phyloP scores from a whole-genome alignment of 2,329 filamentous ascomycete species.

The Colletotrichum tabaci region DNA sequence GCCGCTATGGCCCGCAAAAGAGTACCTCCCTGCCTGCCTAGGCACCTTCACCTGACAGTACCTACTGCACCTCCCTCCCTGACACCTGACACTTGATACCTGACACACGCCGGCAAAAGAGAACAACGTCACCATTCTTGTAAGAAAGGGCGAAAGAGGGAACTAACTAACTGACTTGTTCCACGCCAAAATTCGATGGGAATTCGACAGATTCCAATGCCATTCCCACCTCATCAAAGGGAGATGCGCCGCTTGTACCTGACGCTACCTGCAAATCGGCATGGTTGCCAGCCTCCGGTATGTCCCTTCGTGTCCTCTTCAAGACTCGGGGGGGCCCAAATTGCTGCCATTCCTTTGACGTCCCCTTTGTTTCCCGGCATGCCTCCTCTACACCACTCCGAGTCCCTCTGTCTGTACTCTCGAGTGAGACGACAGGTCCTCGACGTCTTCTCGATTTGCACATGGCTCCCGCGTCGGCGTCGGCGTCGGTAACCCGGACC shows the following conservation, averaged over 20 bases:
- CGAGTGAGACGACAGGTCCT: background rate
- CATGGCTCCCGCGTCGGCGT: background rate
- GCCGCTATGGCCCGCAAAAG: conserved; percentile 6
- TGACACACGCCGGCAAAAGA: background rate
- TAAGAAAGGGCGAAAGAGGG: no score
- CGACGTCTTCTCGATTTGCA: background rate
- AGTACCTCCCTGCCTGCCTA: background rate
- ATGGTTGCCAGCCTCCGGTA: conserved; percentile 1
- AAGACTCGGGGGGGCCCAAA: background rate
- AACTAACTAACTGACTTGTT: no score
- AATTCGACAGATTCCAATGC: background rate
- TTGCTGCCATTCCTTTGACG: conserved; percentile 3
- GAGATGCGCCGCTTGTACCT: conserved; percentile 28
- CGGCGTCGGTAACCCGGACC: background rate
- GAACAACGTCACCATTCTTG: background rate
- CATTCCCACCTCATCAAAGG: background rate
- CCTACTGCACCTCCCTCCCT: no score
- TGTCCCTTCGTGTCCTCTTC: background rate
- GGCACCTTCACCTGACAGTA: background rate
- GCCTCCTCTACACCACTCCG: background rate
- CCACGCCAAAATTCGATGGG: background rate
- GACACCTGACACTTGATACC: background rate
- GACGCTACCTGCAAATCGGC: conserved; percentile 23
- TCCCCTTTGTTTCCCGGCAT: background rate
- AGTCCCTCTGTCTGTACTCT: background rate